Conservation (phyloP, 805 yeast species). For the Candida ipomoeae region DNA sequence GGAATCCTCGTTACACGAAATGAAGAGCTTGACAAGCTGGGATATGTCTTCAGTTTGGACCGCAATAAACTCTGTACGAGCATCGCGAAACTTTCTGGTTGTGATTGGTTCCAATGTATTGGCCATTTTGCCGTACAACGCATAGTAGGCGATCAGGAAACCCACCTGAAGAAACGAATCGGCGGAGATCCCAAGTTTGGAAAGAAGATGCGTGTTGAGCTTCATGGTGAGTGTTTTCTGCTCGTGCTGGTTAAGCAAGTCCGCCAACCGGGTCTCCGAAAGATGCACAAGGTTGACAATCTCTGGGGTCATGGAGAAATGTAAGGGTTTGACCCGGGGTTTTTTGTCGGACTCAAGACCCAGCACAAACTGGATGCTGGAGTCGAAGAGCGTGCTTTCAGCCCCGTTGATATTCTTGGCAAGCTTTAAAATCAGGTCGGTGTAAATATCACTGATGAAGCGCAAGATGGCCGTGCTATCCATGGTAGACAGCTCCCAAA, state of each 20-base stretch:
- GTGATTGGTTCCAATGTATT: conserved; percentile 57
- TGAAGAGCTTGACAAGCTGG: conserved; percentile 56
- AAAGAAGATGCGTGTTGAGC: conserved; percentile 32
- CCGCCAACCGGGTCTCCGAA: conserved; percentile 57
- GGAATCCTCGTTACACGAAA: conserved; percentile 47
- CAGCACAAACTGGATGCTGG: conserved; percentile 33
- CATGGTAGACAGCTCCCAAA: conserved; percentile 56
- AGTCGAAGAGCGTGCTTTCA: conserved; percentile 50
- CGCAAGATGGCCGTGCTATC: conserved; percentile 56
- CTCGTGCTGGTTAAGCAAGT: conserved; percentile 55
- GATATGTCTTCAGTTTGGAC: conserved; percentile 53
- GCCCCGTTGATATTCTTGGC: conserved; percentile 57
- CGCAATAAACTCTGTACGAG: conserved; percentile 67
- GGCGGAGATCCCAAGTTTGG: conserved; percentile 39
- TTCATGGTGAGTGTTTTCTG: conserved; percentile 41
- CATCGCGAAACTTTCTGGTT: conserved; percentile 61
- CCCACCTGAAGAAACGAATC: conserved; percentile 52
- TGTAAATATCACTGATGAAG: conserved; percentile 54
- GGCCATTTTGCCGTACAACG: conserved; percentile 49
- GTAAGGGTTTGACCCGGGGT: conserved; percentile 31
- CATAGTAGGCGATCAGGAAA: conserved; percentile 51
- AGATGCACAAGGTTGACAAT: conserved; percentile 46
- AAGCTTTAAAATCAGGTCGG: conserved; percentile 52
- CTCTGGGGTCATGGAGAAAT: conserved; percentile 43
- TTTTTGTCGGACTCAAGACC: conserved; percentile 31